Evolutionary conservation across 2,329 filamentous ascomycete species (phyloP).

Genomic region (Lasiodiplodia theobromae): DNA sequence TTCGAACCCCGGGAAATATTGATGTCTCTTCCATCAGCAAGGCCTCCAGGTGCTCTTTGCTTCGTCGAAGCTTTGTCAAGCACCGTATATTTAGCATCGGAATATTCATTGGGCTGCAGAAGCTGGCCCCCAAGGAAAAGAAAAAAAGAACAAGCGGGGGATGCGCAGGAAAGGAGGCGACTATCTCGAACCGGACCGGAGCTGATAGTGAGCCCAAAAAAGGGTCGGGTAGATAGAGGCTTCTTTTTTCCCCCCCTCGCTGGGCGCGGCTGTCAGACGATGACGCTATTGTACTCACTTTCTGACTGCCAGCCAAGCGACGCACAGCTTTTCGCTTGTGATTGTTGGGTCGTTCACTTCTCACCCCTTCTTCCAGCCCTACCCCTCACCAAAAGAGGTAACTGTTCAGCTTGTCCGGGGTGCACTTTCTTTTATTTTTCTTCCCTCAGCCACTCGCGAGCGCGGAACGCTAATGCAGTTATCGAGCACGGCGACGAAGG

Average conservation of each 20-base stretch:
- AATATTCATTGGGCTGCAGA: not conserved
- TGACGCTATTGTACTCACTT: too few species aligned
- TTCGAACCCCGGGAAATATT: not conserved
- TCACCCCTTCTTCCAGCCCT: too few species aligned
- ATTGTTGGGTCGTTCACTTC: too few species aligned
- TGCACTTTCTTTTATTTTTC: not conserved
- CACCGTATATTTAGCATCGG: not conserved
- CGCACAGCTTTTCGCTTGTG: too few species aligned
- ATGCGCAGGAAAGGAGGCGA: not conserved
- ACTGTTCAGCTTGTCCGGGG: not conserved
- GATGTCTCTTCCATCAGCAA: not conserved
- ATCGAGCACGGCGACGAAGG: not conserved
- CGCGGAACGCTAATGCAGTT: slow-evolving; percentile 1
- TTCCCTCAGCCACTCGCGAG: not conserved
- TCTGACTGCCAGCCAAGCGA: too few species aligned
- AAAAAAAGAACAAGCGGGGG: not conserved
- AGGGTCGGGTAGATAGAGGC: too few species aligned
- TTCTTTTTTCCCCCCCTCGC: too few species aligned
- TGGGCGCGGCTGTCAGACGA: too few species aligned
- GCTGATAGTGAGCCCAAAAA: not conserved
- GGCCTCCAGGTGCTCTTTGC: not conserved
- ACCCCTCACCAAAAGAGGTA: not conserved
- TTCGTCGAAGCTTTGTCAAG: not conserved
- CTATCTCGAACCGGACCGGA: not conserved
- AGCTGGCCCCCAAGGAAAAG: not conserved